Base-by-base conservation (phyloP, 2,329 filamentous ascomycete species). In the Phaeoacremonium minimum region DNA sequence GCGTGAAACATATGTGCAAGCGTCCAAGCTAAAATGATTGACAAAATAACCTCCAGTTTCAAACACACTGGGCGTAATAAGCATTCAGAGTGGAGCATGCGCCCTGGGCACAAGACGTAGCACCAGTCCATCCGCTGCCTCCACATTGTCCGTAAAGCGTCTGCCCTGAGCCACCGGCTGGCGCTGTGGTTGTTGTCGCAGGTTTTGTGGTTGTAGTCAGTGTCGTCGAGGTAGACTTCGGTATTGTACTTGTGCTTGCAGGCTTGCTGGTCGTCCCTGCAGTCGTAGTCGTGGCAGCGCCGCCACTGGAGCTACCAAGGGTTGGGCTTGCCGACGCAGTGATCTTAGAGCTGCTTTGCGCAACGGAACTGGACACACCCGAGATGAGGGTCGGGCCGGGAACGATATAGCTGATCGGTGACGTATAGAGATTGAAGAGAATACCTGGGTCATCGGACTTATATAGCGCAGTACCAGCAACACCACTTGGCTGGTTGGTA, bases 381-480 rank as follows among this genome's bases (percentile, higher is more conserved):
- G 39, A 33, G 18, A 45, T 43, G 22, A 43, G 35, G 3, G 42
- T 39, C 17, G 44, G 44, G 11, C 44, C 44, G 22, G 44, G 44
- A 4, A 45, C 36, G n/a, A 30, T 34, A 22, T 46, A 45, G 17
- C 12, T 29, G 15, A 43, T 39, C 8, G 29, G 30, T 7, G 35
- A 35, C 18, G 36, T 39, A 63, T 77, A 77, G 52, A 78, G 71
- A 60, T 69, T 72, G 62, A 76, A 50, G 30, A 63, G 44, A 46
- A 80, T 70, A 33, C 75, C 75, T 4, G 71, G 55, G 47, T 78
- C 73, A 34, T 60, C 62, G 37, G 60, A 50, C 28, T 57, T 71
- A 61, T 78, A 79, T 28, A 80, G 64, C 26, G 53, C 55, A 13
- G 68, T 74, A 37, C 69, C 74, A 15, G 63, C 50, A n/a, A 62